Evolutionary conservation across 192 early-diverging fungal genomes (phyloP).

Genomic region (Dimargaris xerosporica): DNA sequence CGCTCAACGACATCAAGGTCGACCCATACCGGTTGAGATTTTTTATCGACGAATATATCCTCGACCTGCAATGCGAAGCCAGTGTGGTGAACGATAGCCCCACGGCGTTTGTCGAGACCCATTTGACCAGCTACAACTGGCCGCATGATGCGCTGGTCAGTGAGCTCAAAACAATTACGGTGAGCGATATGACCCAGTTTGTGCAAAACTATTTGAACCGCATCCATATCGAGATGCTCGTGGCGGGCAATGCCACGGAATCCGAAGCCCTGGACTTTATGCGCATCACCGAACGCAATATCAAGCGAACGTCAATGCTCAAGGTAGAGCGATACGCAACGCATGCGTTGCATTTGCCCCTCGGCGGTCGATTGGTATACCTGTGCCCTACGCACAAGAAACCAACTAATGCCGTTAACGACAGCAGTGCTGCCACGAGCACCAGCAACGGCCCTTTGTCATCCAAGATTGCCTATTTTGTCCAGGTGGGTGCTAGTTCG

Average conservation of each 20-base stretch:
- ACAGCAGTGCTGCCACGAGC: no score
- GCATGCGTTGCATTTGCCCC: background rate
- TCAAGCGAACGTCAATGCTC: background rate
- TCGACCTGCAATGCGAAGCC: background rate
- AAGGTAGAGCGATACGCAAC: conserved; percentile 5
- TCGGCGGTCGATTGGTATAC: background rate
- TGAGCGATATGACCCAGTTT: conserved; percentile 5
- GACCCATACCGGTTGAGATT: conserved; percentile 6
- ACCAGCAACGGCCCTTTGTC: background rate
- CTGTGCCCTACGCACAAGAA: background rate
- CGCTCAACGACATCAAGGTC: conserved; percentile 9
- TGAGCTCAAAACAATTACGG: conserved; percentile 5
- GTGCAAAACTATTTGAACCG: conserved; percentile 6
- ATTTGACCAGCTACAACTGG: background rate
- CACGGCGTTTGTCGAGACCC: background rate
- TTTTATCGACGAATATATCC: background rate
- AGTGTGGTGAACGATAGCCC: background rate
- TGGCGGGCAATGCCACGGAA: background rate
- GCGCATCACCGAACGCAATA: background rate
- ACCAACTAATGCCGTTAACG: background rate
- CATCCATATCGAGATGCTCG: conserved; percentile 1
- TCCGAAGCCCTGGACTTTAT: background rate
- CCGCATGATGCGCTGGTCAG: background rate
- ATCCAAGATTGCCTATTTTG: conserved; percentile 9
- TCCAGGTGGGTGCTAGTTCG: background rate